Base-by-base conservation (phyloP, 768 basidiomycete species). In the Pisolithus marmoratus region DNA sequence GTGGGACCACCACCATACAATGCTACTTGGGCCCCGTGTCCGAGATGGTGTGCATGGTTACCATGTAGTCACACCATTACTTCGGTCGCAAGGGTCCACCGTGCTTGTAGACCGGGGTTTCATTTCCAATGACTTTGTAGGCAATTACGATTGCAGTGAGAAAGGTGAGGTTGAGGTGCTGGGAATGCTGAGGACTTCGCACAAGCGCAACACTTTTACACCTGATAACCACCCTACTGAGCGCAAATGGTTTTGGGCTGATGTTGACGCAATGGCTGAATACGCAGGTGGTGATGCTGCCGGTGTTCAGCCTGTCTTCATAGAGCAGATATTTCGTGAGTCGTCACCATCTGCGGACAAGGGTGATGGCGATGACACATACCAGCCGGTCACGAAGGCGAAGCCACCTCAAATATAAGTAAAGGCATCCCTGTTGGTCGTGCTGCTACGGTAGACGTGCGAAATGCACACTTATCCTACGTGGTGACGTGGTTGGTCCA, bases 391-490 rank as follows among this genome's bases (percentile, higher is more conserved):
- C 85, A 91, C 60, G 82, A 83, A 4, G 91, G 88, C 14, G 84
- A 93, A 50, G 87, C 82, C 20, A 66, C 77, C 26, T 66, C 74
- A 24, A 73, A 74, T 51, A 61, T 90, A 17, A 66, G 71, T 5
- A 84, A 81, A 53, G 96, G 94, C 14, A 75, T 87, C 43, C 96
- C 96, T 3, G 72, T 98, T 43, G 96, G 95, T 38, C 82, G 92
- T 46, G 68, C 85, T 22, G 81, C 92, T 4, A 81, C 81, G 2
- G 83, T 97, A 23, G 92, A 97, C 60, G 72, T 99, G 42, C 79
- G 96, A 45, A 99, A 99, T 68, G 82, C 91, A 36, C 96, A 99
- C 71, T 76, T 90, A 7, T 94, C 92, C 11, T 99, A 99, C 70
- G 91, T 96, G 4, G 80, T 88, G 14, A 99, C 94, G 11, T 99